phyloP scores from a whole-genome alignment of 345 rosid species.

The Pistacia atlantica region DNA sequence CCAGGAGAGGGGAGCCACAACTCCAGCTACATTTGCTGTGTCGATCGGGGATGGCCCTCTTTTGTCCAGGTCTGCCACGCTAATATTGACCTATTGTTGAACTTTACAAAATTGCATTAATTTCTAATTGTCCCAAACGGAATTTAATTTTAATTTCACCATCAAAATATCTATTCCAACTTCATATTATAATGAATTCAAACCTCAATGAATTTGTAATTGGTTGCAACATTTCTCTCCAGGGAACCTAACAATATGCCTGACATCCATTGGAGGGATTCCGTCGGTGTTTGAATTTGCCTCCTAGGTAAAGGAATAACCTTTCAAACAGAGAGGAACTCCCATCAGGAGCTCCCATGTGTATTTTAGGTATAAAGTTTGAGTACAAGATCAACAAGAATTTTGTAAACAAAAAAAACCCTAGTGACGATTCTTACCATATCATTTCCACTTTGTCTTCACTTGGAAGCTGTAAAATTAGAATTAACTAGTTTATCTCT shows the following conservation, averaged over 20 bases:
- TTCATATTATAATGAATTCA: not conserved
- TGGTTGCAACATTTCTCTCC: not conserved
- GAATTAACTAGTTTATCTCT: not conserved
- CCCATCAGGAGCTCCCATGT: too few species aligned
- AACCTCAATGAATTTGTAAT: not conserved
- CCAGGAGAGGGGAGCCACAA: too few species aligned
- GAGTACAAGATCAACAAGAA: too few species aligned
- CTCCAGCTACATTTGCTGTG: too few species aligned
- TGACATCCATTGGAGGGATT: not conserved
- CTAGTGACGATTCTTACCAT: not conserved
- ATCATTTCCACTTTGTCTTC: not conserved
- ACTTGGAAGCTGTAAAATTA: not conserved
- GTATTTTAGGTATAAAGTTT: too few species aligned
- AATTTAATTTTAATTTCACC: too few species aligned
- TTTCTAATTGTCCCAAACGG: too few species aligned
- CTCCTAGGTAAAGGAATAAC: not conserved
- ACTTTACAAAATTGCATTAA: too few species aligned
- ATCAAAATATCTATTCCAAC: slow-evolving; percentile 4
- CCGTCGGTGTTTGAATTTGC: not conserved
- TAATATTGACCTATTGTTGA: too few species aligned
- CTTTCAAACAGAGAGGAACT: not conserved
- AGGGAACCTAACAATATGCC: not conserved
- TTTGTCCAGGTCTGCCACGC: too few species aligned
- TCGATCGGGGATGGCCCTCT: too few species aligned
- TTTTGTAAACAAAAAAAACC: too few species aligned